Base-by-base conservation (phyloP, 1,139 yeast genomes). In the Candida sp. region DNA sequence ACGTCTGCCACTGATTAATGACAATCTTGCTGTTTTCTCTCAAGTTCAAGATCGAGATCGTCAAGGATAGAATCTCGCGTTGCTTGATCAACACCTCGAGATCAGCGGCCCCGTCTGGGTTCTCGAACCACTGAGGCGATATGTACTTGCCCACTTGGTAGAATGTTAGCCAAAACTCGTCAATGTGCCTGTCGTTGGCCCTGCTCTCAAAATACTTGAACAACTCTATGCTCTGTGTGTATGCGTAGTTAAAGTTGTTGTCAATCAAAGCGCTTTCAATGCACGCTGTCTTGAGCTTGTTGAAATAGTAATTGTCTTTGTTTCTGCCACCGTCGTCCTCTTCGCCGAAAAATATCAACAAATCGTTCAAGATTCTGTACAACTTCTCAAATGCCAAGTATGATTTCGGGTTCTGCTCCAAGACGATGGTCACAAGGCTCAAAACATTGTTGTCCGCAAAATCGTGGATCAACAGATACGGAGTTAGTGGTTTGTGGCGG, bases 141-240 rank as follows among this genome's bases (percentile, higher is more conserved):
- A 77, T 66, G 57, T 65, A 83, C 58, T 81, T 81, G 2, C 87
- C 86, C 5, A 85, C 82, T 60, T 86, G 90, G 58, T 83, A 85
- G 51, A 85, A 79, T 0, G 86, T 78, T 43, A 80, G 70, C 90
- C 92, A 86, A 49, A 72, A 62, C 9, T 53, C 55, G n/a, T 72
- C 73, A 32, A 82, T 55, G 3, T 50, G 58, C 3, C 55, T 47
- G 5, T 50, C 53, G 11, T 43, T 23, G 12, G 17, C 4, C 12
- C 34, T 43, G 4, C 49, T 48, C 6, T 54, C 45, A 47, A 60
- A 63, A 32, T 63, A 60, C 3, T 63, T 61, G 32, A 75, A 63
- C 31, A 76, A 58, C 62, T 67, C 66, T 67, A 61, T 50, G 53
- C 76, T 51, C 55, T 70, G 59, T 3, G 69, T 67, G 56, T 75